Evolutionary conservation across 1,284 basidiomycete genomes (phyloP).

Genomic region (Pseudozyma tsukubaensis): DNA sequence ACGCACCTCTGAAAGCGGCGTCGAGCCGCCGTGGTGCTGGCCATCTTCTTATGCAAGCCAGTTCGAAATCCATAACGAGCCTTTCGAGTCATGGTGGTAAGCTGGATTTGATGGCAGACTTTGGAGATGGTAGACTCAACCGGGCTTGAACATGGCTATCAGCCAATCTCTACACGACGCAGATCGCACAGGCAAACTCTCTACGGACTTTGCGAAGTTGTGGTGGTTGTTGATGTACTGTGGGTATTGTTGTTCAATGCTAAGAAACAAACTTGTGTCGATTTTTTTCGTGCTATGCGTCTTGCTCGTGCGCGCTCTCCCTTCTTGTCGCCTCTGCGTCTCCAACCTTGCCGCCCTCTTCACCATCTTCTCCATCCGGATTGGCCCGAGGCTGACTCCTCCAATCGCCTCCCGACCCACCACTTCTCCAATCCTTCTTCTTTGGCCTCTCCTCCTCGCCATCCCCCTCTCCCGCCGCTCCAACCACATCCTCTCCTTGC

Average conservation of each 20-base stretch:
- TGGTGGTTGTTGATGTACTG: background rate
- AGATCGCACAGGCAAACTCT: too few species aligned
- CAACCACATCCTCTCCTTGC: conserved; percentile 21
- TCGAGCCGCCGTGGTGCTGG: too few species aligned
- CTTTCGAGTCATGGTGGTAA: too few species aligned
- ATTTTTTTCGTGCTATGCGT: background rate
- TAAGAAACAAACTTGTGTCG: background rate
- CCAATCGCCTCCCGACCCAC: conserved; percentile 33
- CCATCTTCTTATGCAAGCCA: too few species aligned
- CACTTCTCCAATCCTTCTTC: conserved; percentile 32
- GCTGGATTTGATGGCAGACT: too few species aligned
- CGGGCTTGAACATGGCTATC: too few species aligned
- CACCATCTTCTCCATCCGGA: background rate
- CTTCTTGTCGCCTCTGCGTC: too few species aligned
- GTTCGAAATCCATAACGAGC: too few species aligned
- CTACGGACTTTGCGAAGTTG: background rate
- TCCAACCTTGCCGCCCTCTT: background rate
- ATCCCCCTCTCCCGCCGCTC: background rate
- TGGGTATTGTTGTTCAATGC: background rate
- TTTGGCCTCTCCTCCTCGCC: background rate
- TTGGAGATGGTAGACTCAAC: too few species aligned
- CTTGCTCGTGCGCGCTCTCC: too few species aligned
- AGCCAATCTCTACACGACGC: too few species aligned
- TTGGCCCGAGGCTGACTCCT: conserved; percentile 27
- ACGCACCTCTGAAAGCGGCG: too few species aligned